Base-by-base conservation (phyloP, 2,329 filamentous ascomycete genomes). In the Arthrobotrys pseudoclavata region DNA sequence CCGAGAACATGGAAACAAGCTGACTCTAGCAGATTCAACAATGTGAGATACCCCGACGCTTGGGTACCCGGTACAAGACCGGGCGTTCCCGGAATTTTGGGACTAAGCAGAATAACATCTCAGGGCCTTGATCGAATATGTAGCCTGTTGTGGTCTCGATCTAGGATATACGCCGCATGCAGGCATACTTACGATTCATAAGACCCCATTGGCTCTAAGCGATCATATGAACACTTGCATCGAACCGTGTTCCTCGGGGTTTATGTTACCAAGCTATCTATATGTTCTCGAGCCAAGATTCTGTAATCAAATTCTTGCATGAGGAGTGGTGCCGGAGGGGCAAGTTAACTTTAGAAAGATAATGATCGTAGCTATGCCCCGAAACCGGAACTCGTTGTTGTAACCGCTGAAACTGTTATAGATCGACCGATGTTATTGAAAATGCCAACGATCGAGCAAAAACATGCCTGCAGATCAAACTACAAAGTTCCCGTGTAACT, bases 171-270 rank as follows among this genome's bases (percentile, higher is more conserved):
- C 37, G 37, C 37, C 13, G 13, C 37, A 40, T 40, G 9, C 4
- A 31, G 7, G 29, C 4, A 31, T 31, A 37, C 26, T 40, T 40
- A 13, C 12, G 13, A 40, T 40, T 40, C 42, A 45, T 20, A 45
- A 20, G 13, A 40, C 4, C 2, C 2, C 15, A 9, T 18, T 18
- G 15, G 4, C 5, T 45, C 15, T 45, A 4, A 45, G n/a, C 10
- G 42, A 42, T 60, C 55, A 60, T 42, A 60, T 60, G 34, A 57
- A 18, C 52, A 37, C 52, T 40, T 22, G n/a, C 29, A 57, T 57
- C 20, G 20, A 24, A 24, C n/a, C 31, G 20, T 42, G 55, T 10
- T 20, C 18, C 4, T 42, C 22, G 15, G 10, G 9, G 13, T 37
- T 18, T 1, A 15, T 18, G 2, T 7, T 13, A 42, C 42, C 31